Evolutionary conservation across 2,329 filamentous ascomycete species (phyloP).

Genomic region (Myriosclerotinia curreyana): DNA sequence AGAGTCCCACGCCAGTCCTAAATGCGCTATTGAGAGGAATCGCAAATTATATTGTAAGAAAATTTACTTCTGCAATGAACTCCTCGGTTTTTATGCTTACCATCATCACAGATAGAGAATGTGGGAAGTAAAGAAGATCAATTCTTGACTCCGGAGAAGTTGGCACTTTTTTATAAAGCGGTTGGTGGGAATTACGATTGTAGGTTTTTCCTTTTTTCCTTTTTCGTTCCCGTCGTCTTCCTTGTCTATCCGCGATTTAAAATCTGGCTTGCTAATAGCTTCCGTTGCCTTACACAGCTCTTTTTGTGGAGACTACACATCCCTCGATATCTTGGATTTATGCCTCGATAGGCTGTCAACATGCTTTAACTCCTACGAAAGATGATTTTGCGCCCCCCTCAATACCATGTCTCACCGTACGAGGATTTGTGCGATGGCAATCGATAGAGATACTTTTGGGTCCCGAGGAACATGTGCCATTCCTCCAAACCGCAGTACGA

Average conservation of each 20-base stretch:
- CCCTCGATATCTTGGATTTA: conserved; percentile 87
- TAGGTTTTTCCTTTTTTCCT: conserved; percentile 37
- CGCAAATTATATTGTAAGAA: conserved; percentile 66
- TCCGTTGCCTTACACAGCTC: conserved; percentile 43
- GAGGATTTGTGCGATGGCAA: conserved; percentile 91
- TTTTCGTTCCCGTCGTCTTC: not conserved
- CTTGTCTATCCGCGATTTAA: conserved; percentile 18
- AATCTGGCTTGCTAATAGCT: conserved; percentile 24
- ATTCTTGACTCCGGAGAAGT: conserved; percentile 61
- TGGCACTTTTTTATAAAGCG: conserved; percentile 72
- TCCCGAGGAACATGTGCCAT: conserved; percentile 82
- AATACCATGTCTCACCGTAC: conserved; percentile 76
- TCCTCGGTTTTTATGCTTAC: conserved; percentile 6
- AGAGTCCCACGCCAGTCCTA: conserved; percentile 63
- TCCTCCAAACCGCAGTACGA: conserved; percentile 75
- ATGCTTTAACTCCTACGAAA: conserved; percentile 71
- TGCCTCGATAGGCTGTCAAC: conserved; percentile 84
- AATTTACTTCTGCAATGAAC: not conserved
- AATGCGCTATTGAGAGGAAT: conserved; percentile 67
- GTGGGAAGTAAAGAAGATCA: conserved; percentile 56
- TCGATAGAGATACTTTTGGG: conserved; percentile 84
- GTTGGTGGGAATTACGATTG: conserved; percentile 75
- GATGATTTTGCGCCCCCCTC: conserved; percentile 71
- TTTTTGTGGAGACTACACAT: conserved; percentile 75
- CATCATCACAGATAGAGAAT: conserved; percentile 49